A percentile compares a stretch with the other conserved stretches of the same genome.
Conservation (phyloP, 192 early-diverging fungal genomes). For the Coemansia sp. region DNA sequence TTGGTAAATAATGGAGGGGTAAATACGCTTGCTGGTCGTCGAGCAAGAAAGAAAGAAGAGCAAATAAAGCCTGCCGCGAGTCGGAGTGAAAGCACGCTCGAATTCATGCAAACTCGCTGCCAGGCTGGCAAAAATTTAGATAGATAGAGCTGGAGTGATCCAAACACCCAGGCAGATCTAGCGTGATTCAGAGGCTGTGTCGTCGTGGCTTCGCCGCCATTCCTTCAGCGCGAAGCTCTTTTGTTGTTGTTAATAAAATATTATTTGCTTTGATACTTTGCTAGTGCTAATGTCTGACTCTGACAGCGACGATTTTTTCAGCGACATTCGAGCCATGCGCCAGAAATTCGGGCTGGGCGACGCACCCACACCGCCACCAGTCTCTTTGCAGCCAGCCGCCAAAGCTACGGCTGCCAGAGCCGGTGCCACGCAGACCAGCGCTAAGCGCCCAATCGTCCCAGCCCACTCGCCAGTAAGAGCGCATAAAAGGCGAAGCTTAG, state of each 20-base stretch:
- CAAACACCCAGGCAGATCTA: not conserved
- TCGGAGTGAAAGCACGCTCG: no score
- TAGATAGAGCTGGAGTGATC: no score
- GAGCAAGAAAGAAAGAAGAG: not conserved
- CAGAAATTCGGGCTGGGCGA: constrained; percentile 23
- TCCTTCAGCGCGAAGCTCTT: no score
- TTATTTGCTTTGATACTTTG: not conserved
- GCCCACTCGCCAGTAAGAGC: not conserved
- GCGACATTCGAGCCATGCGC: constrained; percentile 33
- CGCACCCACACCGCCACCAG: not conserved
- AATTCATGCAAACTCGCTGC: not conserved
- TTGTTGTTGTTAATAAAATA: not conserved
- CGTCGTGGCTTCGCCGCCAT: no score
- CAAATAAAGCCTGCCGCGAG: no score
- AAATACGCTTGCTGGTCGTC: no score
- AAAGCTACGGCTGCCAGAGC: not conserved
- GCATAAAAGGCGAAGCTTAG: not conserved
- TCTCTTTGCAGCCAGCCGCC: not conserved
- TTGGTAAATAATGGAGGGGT: no score
- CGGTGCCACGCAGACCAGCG: not conserved
- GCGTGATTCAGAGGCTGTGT: not conserved
- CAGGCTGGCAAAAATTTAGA: not conserved
- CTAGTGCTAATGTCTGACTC: constrained; percentile 21
- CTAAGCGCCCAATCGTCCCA: not conserved
- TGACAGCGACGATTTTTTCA: constrained; percentile 49